Evolutionary conservation across 164 flowering plant species (phyloP), one percentile per base, ranked within the genome.

Genomic region (Vitis amurensis): DNA sequence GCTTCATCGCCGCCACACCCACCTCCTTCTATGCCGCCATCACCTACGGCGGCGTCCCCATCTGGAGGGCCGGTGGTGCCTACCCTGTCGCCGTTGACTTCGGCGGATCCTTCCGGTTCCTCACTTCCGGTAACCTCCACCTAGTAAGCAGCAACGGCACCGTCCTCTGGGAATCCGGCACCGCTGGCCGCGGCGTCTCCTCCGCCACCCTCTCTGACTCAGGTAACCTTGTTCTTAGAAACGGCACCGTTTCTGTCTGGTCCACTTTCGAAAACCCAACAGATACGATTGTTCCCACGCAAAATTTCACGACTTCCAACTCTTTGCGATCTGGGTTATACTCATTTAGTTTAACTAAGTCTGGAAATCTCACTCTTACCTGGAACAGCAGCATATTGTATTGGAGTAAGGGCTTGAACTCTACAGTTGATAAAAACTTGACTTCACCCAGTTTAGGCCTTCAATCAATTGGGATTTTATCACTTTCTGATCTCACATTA

Each of bases 221-320:
- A 12, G 92, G 92, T 58, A 74, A 86, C 23, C 65, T 88, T 4
- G 62, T 73, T 1, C 84, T 88, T 15, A 50, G 12, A 2, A 87
- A 83, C 71, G 71, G 78, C 14, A 65, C 74, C 13, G 68, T 9
- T 19, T 1, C 75, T 8, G 79, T 85, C 11, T 88, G 92, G 90
- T 79, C 88, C 8, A 60, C 76, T n/a, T 88, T 88, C 59, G 83
- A 82, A 23, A 15, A 85, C 69, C 92, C 92, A 0, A 81, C 88
- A 31, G 88, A 88, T 61, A 77, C 88, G 3, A 64, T 88, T 31
- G 75, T 88, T 15, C 86, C 87, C 1, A 9, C 68, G 1, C 89
- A 82, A 75, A 82, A 78, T 70, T 79, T 88, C 68, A 74, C 78
- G 2, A 69, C 48, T 4, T 73, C 64, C 14, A 72, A 63, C 37